Conservation (phyloP, 148 eudicot genomes). For the Euryodendron excelsum region DNA sequence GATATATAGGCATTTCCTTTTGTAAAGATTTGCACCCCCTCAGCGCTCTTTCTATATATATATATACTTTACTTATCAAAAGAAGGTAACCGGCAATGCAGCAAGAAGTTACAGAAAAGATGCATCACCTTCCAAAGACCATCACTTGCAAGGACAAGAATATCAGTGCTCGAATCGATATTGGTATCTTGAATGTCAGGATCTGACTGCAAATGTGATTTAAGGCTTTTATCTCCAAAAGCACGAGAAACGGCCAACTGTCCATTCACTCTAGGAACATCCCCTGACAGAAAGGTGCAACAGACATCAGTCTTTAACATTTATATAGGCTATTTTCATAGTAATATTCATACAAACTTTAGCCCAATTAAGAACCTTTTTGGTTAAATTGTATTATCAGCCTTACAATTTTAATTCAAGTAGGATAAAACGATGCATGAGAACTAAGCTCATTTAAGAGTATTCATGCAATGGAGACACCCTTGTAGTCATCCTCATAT, state of each 20-base stretch:
- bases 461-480: neutral
- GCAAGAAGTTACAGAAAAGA: neutral
- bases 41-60: no score
- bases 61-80: no score
- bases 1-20: no score
- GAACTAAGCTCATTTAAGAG: neutral
- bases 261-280: conserved; percentile 71
- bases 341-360: neutral
- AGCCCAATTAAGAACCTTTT: neutral
- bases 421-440: neutral
- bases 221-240: conserved; percentile 74
- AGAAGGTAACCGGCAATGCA: no score
- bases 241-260: conserved; percentile 85
- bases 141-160: conserved; percentile 73
- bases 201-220: conserved; percentile 61
- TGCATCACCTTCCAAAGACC: conserved; percentile 73
- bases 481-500: no score
- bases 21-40: no score
- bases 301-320: neutral
- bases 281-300: conserved; percentile 40
- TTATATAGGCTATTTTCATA: neutral
- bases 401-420: neutral
- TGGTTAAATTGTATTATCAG: neutral
- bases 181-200: conserved; percentile 46
- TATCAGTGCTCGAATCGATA: conserved; percentile 34